A percentile compares a stretch with the other conserved stretches of the same genome.
Conservation (phyloP, 768 basidiomycete genomes). For the Lactarius indigo region DNA sequence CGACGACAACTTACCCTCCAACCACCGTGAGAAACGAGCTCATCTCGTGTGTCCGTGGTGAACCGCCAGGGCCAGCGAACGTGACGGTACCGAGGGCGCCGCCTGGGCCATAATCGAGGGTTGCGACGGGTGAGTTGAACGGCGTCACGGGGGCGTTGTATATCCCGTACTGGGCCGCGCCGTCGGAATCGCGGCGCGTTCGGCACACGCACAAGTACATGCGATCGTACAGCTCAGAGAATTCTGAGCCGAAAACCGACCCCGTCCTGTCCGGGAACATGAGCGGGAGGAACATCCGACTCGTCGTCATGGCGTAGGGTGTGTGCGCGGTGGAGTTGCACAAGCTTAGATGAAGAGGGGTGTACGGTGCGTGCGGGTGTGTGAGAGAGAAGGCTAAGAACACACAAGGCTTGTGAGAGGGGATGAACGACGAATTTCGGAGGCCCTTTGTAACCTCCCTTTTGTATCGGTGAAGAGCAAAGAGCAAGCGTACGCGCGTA, state of each 20-base stretch:
- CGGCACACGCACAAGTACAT: conserved; percentile 49
- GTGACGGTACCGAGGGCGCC: conserved; percentile 12
- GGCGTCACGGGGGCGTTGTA: conserved; percentile 33
- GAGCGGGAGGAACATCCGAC: conserved; percentile 50
- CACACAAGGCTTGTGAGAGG: background rate
- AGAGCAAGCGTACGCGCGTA: background rate
- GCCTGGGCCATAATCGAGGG: conserved; percentile 46
- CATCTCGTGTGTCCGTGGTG: conserved; percentile 39
- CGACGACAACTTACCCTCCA: conserved; percentile 10
- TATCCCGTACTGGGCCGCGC: conserved; percentile 47
- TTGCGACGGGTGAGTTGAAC: conserved; percentile 38
- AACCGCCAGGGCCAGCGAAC: background rate
- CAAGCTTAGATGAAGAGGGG: background rate
- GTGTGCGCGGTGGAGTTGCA: conserved; percentile 15
- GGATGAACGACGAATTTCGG: background rate
- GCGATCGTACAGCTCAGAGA: conserved; percentile 61
- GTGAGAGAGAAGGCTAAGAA: background rate
- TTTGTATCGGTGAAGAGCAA: conserved; percentile 12
- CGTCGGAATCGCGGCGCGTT: conserved; percentile 41
- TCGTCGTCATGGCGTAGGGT: conserved; percentile 35
- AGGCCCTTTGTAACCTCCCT: conserved; percentile 7
- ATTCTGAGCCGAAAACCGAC: conserved; percentile 49
- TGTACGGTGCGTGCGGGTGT: background rate
- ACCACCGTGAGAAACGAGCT: conserved; percentile 47
- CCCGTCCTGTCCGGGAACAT: conserved; percentile 66